Percentiles rank a stretch among this genome's conserved stretches.
Evolutionary conservation across 768 basidiomycete species (phyloP).

Genomic region (Boletellus emodensis): DNA sequence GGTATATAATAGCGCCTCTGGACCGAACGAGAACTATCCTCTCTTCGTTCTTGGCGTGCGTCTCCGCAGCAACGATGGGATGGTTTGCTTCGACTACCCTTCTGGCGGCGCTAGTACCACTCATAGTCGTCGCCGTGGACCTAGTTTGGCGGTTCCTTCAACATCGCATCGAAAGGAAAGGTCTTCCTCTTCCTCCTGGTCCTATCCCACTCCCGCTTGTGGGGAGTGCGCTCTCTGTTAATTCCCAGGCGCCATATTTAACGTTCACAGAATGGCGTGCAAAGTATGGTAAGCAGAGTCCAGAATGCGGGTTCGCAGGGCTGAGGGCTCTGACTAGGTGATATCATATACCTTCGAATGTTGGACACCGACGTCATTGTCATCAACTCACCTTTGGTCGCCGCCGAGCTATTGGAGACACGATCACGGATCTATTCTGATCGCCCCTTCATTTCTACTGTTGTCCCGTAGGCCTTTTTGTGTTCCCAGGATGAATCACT

Average conservation of each 20-base stretch:
- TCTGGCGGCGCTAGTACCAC: background rate
- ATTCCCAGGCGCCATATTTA: background rate
- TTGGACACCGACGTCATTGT: too few relatives aligned
- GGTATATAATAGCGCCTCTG: too few relatives aligned
- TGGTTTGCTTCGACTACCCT: background rate
- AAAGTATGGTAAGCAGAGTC: slow-evolving; percentile 3
- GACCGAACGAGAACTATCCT: too few relatives aligned
- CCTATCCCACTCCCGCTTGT: too few relatives aligned
- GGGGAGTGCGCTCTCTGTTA: too few relatives aligned
- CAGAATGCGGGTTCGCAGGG: background rate
- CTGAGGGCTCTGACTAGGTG: background rate
- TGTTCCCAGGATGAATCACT: too few relatives aligned
- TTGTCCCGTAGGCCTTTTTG: background rate
- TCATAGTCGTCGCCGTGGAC: background rate
- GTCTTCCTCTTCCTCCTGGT: background rate
- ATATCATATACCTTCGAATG: too few relatives aligned
- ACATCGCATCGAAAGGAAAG: background rate
- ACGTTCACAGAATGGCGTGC: slow-evolving; percentile 7
- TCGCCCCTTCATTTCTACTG: background rate
- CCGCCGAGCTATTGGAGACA: too few relatives aligned
- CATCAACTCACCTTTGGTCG: too few relatives aligned
- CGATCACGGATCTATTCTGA: background rate
- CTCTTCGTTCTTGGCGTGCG: too few relatives aligned
- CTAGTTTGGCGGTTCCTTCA: background rate
- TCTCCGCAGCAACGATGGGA: background rate